Evolutionary conservation across 148 eudicot species (phyloP), one percentile per base, ranked within the genome.

Genomic region (Cornus kousa): DNA sequence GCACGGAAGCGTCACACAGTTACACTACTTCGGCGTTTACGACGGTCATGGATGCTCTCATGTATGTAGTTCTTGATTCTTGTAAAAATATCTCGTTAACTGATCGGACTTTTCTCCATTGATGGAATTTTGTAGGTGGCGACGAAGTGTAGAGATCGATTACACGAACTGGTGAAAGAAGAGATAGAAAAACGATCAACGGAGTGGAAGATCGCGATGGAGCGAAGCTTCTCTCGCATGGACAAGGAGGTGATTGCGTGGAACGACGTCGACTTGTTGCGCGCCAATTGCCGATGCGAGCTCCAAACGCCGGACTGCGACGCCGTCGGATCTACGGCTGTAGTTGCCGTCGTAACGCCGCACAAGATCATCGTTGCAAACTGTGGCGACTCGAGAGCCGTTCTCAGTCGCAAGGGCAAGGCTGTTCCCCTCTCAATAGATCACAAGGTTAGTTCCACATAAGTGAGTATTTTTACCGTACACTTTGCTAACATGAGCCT

Each of bases 1-100:
- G n/a, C n/a, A n/a, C n/a, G n/a, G n/a, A n/a, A n/a, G n/a, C n/a
- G n/a, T n/a, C n/a, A n/a, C n/a, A n/a, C n/a, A n/a, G n/a, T n/a
- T n/a, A n/a, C n/a, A n/a, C n/a, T n/a, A n/a, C n/a, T n/a, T n/a
- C n/a, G n/a, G n/a, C n/a, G n/a, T n/a, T n/a, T n/a, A n/a, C n/a
- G n/a, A n/a, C n/a, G n/a, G 97, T 67, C 97, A 93, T 55, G 95
- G 97, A 3, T 93, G 97, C 81, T 93, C 97, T 84, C 97, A 93
- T 70, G 97, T 89, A 85, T 4, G 85, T 80, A 43, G 65, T 53
- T 4, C 0, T 11, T 3, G 19, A 53, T 12, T 53, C 17, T 12
- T 53, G 2, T 53, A 12, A 14, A 53, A 53, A 62, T n/a, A 17
- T 13, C 4, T 4, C 4, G 9, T 11, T 11, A 20, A 62, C 66